phyloP scores from a whole-genome alignment of 1,139 yeast genomes.

The Magnusiomyces suaveolens region DNA sequence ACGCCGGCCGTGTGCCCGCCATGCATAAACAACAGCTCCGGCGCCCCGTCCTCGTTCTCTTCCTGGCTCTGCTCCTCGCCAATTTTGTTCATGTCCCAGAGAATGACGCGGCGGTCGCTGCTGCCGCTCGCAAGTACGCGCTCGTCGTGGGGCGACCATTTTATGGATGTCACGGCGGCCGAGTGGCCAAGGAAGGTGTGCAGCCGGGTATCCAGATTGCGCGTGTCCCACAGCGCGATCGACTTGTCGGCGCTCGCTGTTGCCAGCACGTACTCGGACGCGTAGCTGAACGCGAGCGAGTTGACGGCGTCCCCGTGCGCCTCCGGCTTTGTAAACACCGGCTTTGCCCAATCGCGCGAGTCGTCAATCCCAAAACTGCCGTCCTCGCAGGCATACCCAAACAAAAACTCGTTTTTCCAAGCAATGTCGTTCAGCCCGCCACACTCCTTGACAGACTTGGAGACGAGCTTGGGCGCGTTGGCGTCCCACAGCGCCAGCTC shows the following conservation, averaged over 20 bases:
- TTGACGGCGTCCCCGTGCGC: conserved; percentile 43
- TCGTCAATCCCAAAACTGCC: conserved; percentile 59
- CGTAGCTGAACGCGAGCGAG: conserved; percentile 53
- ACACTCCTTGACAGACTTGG: conserved; percentile 21
- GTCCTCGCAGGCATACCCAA: conserved; percentile 72
- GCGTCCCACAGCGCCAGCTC: conserved; percentile 56
- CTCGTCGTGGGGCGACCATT: conserved; percentile 68
- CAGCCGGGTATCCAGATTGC: conserved; percentile 34
- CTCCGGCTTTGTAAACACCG: conserved; percentile 20
- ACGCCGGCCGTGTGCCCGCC: conserved; percentile 87
- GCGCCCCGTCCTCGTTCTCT: conserved; percentile 37
- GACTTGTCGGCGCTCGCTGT: conserved; percentile 60
- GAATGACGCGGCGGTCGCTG: conserved; percentile 58
- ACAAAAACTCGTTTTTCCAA: conserved; percentile 40
- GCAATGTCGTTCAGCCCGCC: conserved; percentile 35
- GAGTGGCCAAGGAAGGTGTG: conserved; percentile 42
- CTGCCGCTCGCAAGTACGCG: conserved; percentile 61
- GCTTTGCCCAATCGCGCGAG: conserved; percentile 14
- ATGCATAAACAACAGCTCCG: conserved; percentile 44
- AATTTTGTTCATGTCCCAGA: conserved; percentile 53
- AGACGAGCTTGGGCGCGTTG: conserved; percentile 12
- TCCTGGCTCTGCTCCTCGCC: conserved; percentile 37
- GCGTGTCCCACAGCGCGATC: conserved; percentile 59
- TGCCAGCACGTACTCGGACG: conserved; percentile 46
- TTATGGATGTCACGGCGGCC: conserved; percentile 56